A percentile compares a stretch with the other conserved stretches of the same genome.
These are phyloP conservation scores for Fomitopsis pinicola DNA, from an alignment of 1,284 basidiomycete species.

Conservation along the genomic window DNA sequence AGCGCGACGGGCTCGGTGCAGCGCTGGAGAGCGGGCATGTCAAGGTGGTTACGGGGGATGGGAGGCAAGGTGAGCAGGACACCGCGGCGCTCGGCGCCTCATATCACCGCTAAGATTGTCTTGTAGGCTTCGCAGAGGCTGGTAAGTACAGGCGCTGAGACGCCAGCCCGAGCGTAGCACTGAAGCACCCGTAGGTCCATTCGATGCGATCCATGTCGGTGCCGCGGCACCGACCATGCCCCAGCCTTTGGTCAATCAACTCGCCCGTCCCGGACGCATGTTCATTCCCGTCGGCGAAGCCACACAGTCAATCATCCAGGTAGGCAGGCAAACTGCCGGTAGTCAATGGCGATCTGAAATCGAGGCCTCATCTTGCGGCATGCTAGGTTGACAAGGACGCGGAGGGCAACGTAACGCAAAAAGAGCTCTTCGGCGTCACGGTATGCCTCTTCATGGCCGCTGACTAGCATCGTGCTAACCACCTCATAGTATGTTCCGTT, in stretches of 20 bases:
- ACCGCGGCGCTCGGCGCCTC: not conserved
- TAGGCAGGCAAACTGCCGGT: not conserved
- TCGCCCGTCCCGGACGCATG: slow-evolving; percentile 84
- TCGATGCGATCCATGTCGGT: slow-evolving; percentile 91
- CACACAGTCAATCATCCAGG: slow-evolving; percentile 51
- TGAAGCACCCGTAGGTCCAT: slow-evolving; percentile 53
- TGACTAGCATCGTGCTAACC: too few relatives aligned
- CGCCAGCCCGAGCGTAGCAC: not conserved
- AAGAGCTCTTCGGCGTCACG: slow-evolving; percentile 76
- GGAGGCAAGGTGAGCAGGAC: slow-evolving; percentile 56
- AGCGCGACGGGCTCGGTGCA: slow-evolving; percentile 58
- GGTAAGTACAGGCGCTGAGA: not conserved
- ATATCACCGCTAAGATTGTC: not conserved
- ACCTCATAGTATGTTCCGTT: too few relatives aligned
- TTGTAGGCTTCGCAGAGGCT: slow-evolving; percentile 1
- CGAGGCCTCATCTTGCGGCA: slow-evolving; percentile 15
- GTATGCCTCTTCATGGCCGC: slow-evolving; percentile 32
- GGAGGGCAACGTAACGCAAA: slow-evolving; percentile 64
- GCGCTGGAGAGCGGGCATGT: slow-evolving; percentile 53
- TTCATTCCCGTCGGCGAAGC: slow-evolving; percentile 86
- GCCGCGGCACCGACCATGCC: slow-evolving; percentile 86
- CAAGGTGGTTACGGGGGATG: slow-evolving; percentile 74
- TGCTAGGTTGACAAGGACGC: slow-evolving; percentile 76
- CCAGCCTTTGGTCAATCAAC: slow-evolving; percentile 70
- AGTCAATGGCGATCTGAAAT: not conserved